phyloP scores from a whole-genome alignment of 2,329 filamentous ascomycete genomes.

The Fusarium compactum region DNA sequence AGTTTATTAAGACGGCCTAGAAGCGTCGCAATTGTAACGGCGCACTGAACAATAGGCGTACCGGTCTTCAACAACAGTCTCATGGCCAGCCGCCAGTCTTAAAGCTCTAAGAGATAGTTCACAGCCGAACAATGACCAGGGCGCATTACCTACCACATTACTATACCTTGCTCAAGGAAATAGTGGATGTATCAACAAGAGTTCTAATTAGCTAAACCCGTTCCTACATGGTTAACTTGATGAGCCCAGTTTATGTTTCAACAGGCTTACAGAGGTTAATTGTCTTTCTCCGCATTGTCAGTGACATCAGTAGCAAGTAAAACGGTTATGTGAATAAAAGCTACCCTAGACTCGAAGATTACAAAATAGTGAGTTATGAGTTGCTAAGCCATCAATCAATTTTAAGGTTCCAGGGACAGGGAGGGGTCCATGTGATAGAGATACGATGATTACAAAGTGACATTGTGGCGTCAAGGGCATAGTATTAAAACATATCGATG shows the following conservation, averaged over 20 bases:
- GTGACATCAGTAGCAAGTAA: conserved; percentile 12
- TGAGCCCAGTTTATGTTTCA: neutral
- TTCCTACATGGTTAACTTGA: neutral
- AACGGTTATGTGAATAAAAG: neutral
- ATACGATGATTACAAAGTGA: neutral
- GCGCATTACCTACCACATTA: neutral
- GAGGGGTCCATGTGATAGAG: neutral
- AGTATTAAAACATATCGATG: conserved; percentile 1
- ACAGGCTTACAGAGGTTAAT: neutral
- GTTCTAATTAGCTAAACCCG: neutral
- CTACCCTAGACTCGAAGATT: neutral
- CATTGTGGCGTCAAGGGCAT: conserved; percentile 24
- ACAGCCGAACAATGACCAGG: neutral
- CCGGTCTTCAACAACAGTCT: neutral
- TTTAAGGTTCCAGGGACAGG: neutral
- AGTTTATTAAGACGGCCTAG: neutral
- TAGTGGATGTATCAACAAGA: neutral
- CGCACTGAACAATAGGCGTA: neutral
- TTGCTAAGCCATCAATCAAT: neutral
- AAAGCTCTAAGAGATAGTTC: neutral
- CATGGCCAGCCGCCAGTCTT: neutral
- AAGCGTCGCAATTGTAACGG: conserved; percentile 9
- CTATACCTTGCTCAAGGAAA: neutral
- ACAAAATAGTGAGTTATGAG: neutral
- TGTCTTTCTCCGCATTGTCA: neutral